Evolutionary conservation across 129 eudicot genomes (phyloP).

Genomic region (Mikania micrantha): DNA sequence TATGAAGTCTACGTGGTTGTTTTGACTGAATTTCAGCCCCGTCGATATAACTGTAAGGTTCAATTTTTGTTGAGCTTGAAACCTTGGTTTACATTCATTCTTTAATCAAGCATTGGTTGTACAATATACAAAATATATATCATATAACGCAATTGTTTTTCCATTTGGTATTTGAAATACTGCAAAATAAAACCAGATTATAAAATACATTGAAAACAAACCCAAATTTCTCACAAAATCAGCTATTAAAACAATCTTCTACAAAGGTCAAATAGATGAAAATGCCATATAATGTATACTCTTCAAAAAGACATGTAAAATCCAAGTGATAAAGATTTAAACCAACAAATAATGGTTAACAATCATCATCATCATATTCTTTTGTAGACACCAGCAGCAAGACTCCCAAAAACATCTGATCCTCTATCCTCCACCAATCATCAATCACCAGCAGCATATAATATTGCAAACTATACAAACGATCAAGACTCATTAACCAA

Average conservation of each 20-base stretch:
- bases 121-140: neutral
- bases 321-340: slow-evolving; percentile 9
- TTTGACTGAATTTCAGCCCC: slow-evolving; percentile 25
- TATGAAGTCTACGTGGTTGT: slow-evolving; percentile 69
- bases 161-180: neutral
- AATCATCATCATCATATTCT: neutral
- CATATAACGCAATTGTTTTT: neutral
- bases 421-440: neutral
- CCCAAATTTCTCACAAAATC: neutral
- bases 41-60: neutral
- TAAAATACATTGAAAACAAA: neutral
- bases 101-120: neutral
- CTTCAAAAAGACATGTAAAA: neutral
- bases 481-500: slow-evolving; percentile 7
- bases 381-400: neutral
- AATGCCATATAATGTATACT: neutral
- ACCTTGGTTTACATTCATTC: neutral
- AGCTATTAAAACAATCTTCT: neutral
- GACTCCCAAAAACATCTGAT: slow-evolving; percentile 3
- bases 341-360: slow-evolving; percentile 16
- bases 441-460: slow-evolving; percentile 15
- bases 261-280: neutral
- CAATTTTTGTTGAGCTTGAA: neutral
- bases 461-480: slow-evolving; percentile 26
- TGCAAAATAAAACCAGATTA: neutral